Base-by-base conservation (phyloP, 2,329 filamentous ascomycete species). In the Colletotrichum gigasporum region DNA sequence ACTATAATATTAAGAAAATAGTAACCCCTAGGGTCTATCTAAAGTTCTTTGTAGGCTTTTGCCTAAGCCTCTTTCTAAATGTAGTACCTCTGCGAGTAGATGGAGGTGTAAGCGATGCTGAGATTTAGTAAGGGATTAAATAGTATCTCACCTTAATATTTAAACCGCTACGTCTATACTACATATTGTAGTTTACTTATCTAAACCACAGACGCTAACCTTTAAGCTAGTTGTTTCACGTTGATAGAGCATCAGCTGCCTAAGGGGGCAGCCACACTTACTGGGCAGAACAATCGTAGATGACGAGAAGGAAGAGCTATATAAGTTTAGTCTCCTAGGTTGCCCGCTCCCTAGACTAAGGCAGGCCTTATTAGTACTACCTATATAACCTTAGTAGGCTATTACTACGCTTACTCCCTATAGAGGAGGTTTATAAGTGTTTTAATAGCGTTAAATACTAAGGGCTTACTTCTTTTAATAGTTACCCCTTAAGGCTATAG, bases 1-100 rank as follows among this genome's bases (percentile, higher is more conserved):
- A 90, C 89, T 69, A 93, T 87, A 64, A 93, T 91, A 71, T 93
- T 93, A 68, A 91, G 89, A 69, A 93, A 93, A 71, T 92, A 93
- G 71, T 93, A 93, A 0, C 91, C 91, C 8, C 82, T 79, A 0
- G 83, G 81, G 63, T 91, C 88, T 0, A 79, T 85, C 90, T 90
- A 92, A 6, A 92, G 76, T 26, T 84, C 77, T 0, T 79, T 78
- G 59, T 92, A 90, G 2, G 85, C 87, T 42, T 85, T 78, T 0
- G 83, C 82, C 74, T 93, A 90, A 7, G 85, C 82, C 5, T 80
- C 80, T 71, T 93, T 93, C 90, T 90, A 93, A 69, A 92, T 90
- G 74, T 86, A 89, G 73, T 93, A 93, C 6, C 91, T 85, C 76
- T 83, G 60, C 1, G 8, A 9, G 51, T n/a, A 32, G 8, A 24